Percentiles rank a stretch among this genome's conserved stretches.
These are phyloP conservation scores for Geosmithia flava DNA, from an alignment of 2,329 filamentous ascomycete species.

Conservation along the genomic window DNA sequence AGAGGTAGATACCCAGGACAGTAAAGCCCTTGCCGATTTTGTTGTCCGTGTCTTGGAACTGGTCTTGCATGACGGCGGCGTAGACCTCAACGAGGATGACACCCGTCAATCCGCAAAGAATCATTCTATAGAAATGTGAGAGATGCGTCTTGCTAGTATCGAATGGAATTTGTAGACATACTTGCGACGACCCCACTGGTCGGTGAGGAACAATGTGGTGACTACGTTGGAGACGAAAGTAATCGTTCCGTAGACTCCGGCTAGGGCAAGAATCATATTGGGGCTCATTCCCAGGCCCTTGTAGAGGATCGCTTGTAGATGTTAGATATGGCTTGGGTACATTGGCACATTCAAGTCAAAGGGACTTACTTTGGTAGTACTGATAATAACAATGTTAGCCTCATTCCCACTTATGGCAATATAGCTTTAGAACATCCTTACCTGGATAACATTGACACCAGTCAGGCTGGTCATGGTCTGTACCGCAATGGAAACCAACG, in stretches of 20 bases:
- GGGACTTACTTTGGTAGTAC: constrained; percentile 22
- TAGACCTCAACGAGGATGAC: constrained; percentile 46
- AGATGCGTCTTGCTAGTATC: background rate
- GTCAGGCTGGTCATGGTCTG: constrained; percentile 46
- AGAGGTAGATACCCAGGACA: constrained; percentile 45
- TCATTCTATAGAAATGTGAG: constrained; percentile 22
- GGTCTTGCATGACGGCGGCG: constrained; percentile 42
- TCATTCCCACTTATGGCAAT: background rate
- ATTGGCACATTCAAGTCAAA: background rate
- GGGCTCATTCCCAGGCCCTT: constrained; percentile 37
- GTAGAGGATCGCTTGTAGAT: constrained; percentile 28
- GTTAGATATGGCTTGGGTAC: background rate
- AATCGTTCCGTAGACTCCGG: constrained; percentile 40
- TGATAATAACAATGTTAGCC: background rate
- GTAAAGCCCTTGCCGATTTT: constrained; percentile 45
- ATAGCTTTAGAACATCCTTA: background rate
- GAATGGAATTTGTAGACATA: background rate
- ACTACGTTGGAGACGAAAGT: constrained; percentile 37
- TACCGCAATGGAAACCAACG: constrained; percentile 39
- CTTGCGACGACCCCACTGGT: constrained; percentile 46
- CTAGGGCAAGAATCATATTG: constrained; percentile 37
- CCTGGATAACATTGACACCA: constrained; percentile 42
- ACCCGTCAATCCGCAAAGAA: constrained; percentile 36
- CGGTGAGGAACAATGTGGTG: constrained; percentile 38
- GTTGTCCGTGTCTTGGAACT: constrained; percentile 43